Evolutionary conservation across 345 rosid species (phyloP), one percentile per base, ranked within the genome.

Genomic region (Acer campestre): DNA sequence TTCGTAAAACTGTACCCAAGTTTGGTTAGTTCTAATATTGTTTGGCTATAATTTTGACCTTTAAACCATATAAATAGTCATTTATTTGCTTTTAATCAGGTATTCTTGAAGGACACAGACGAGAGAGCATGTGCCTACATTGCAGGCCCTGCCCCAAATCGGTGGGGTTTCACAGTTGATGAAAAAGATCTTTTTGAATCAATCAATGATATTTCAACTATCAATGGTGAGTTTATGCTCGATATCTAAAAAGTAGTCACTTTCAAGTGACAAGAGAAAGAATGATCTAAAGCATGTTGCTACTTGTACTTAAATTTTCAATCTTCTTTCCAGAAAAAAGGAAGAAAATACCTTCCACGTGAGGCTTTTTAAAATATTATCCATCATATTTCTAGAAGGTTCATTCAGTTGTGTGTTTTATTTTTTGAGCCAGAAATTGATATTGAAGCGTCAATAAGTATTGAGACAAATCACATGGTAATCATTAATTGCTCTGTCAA

Each of bases 51-150:
- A n/a, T 42, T 61, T 35, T 81, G 27, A 63, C 22, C 48, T 73
- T 44, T 42, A 68, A 68, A 70, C 20, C 67, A 46, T 44, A 64
- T 73, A 31, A 63, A 25, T 51, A 48, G 35, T 80, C 55, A 78
- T 76, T 70, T 79, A 25, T 71, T 55, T 77, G 53, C 68, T 69
- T 77, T 63, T 80, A 79, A 66, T 72, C 85, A 96, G 99, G 98
- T 94, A 74, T 90, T 89, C 87, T 84, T 97, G 89, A 93, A 94
- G 86, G 99, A 97, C 80, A 97, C 98, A 4, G 99, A 97, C 81
- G 99, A 97, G 84, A 91, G 99, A 87, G 99, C 99, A 63, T 94
- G 99, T 79, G 99, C 98, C 58, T 97, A 97, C 83, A 93, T 97
- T 82, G 98, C 98, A 2, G 99, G 99, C 78, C 98, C 99, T 77